Conservation (phyloP, 768 basidiomycete genomes). For the Tulasnella calospora region DNA sequence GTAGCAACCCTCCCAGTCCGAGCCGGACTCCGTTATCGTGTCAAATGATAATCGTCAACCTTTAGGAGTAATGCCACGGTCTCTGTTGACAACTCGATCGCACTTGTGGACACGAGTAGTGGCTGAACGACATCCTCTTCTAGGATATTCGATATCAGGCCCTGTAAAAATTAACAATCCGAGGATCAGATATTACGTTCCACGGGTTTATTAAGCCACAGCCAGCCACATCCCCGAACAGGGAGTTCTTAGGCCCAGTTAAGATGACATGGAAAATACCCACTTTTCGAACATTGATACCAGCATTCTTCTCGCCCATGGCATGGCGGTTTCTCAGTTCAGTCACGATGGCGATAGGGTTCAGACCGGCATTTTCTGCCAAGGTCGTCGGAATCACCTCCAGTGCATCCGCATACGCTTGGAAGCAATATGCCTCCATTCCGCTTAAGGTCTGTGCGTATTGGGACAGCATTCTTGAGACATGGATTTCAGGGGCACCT, state of each 20-base stretch:
- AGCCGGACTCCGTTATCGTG: conserved; percentile 26
- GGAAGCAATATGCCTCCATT: conserved; percentile 99
- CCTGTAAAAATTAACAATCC: conserved; percentile 45
- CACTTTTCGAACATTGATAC: conserved; percentile 97
- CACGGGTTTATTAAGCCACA: neutral
- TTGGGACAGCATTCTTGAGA: conserved; percentile 85
- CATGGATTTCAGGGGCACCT: conserved; percentile 96
- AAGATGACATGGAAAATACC: conserved; percentile 30
- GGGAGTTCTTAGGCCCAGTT: neutral
- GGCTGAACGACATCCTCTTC: conserved; percentile 98
- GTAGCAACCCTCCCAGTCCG: neutral
- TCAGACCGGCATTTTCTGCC: conserved; percentile 96
- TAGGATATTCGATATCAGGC: conserved; percentile 92
- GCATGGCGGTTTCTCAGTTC: conserved; percentile 97
- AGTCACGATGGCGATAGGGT: conserved; percentile 97
- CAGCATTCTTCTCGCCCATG: conserved; percentile 87
- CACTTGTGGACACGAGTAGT: conserved; percentile 88
- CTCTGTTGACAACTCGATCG: conserved; percentile 91
- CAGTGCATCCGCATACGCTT: conserved; percentile 94
- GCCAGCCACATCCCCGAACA: neutral
- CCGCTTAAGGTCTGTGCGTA: conserved; percentile 90
- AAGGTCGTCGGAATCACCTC: conserved; percentile 97
- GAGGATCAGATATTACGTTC: neutral
- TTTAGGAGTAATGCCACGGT: conserved; percentile 94
- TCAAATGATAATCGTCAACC: conserved; percentile 70